Percentiles rank a stretch among this genome's conserved stretches.
Evolutionary conservation across 2,329 filamentous ascomycete species (phyloP).

Genomic region (Tolypocladium endophyticum): DNA sequence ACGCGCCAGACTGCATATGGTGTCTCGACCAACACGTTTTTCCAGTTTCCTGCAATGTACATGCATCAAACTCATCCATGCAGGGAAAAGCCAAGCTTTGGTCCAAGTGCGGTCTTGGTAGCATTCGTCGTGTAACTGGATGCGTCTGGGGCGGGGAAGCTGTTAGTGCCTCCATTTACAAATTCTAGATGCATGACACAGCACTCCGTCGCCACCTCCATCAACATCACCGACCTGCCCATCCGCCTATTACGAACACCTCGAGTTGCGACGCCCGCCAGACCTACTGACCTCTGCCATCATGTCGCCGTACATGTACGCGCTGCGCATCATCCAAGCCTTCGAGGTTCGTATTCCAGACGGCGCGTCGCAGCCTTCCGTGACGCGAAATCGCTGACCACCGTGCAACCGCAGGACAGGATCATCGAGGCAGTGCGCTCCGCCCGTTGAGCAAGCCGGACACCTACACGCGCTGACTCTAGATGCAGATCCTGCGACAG

Average conservation of each 20-base stretch:
- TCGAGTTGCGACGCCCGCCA: neutral
- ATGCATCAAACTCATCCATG: too few relatives aligned
- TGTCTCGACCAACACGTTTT: too few relatives aligned
- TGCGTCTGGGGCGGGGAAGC: neutral
- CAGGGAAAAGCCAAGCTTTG: too few relatives aligned
- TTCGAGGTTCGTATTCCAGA: slow-evolving; percentile 16
- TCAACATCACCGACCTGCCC: neutral
- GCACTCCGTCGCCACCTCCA: neutral
- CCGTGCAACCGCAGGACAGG: slow-evolving; percentile 14
- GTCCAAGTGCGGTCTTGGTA: neutral
- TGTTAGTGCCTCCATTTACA: too few relatives aligned
- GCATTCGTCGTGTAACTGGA: neutral
- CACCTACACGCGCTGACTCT: neutral
- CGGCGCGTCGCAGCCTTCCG: neutral
- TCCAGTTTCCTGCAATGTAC: too few relatives aligned
- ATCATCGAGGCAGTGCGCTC: slow-evolving; percentile 20
- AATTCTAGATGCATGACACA: neutral
- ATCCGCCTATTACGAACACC: neutral
- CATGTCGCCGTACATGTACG: slow-evolving; percentile 23
- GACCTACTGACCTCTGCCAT: neutral
- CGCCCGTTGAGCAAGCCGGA: neutral
- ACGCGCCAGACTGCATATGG: too few relatives aligned
- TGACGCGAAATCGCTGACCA: slow-evolving; percentile 5
- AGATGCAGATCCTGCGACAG: slow-evolving; percentile 33
- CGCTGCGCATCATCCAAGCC: slow-evolving; percentile 21